Percentiles rank a stretch among this genome's conserved stretches.
phyloP scores from a whole-genome alignment of 2,329 filamentous ascomycete species.

The Colletotrichum lindemuthianum region DNA sequence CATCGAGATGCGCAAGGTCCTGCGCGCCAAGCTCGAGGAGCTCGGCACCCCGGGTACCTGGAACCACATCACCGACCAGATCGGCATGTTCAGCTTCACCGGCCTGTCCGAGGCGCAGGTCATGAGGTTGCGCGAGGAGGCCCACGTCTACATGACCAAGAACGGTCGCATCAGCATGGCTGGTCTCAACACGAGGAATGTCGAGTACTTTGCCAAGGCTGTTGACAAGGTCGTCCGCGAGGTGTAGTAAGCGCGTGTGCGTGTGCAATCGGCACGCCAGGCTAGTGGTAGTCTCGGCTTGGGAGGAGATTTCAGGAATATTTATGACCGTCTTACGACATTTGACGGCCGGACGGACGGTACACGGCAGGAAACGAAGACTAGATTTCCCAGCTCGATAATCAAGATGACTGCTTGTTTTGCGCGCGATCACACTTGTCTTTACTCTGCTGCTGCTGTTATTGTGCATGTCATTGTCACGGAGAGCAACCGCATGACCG shows the following conservation, averaged over 20 bases:
- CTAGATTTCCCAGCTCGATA: slow-evolving; percentile 27
- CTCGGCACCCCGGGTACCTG: slow-evolving; percentile 88
- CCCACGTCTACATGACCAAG: slow-evolving; percentile 93
- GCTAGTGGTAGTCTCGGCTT: neutral
- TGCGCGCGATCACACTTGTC: neutral
- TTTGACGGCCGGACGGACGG: slow-evolving; percentile 8
- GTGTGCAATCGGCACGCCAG: neutral
- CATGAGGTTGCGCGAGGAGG: slow-evolving; percentile 72
- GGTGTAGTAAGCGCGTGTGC: slow-evolving; percentile 38
- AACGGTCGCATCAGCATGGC: slow-evolving; percentile 99
- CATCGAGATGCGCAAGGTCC: slow-evolving; percentile 84
- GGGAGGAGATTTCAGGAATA: neutral
- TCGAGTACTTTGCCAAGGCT: slow-evolving; percentile 92
- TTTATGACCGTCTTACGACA: slow-evolving; percentile 11
- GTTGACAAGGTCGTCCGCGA: slow-evolving; percentile 84
- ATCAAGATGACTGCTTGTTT: slow-evolving; percentile 15
- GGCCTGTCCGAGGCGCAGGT: slow-evolving; percentile 81
- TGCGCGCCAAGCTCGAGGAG: slow-evolving; percentile 84
- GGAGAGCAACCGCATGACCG: too few species aligned
- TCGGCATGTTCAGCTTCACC: slow-evolving; percentile 99
- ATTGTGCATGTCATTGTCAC: too few species aligned
- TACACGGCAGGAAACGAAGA: slow-evolving; percentile 23
- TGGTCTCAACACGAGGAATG: slow-evolving; percentile 90
- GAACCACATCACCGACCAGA: slow-evolving; percentile 98
- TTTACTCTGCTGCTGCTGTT: neutral